A percentile compares a stretch with the other conserved stretches of the same genome.
These are phyloP conservation scores for Eucalyptus lansdowneana DNA, from an alignment of 345 rosid species.

Conservation along the genomic window DNA sequence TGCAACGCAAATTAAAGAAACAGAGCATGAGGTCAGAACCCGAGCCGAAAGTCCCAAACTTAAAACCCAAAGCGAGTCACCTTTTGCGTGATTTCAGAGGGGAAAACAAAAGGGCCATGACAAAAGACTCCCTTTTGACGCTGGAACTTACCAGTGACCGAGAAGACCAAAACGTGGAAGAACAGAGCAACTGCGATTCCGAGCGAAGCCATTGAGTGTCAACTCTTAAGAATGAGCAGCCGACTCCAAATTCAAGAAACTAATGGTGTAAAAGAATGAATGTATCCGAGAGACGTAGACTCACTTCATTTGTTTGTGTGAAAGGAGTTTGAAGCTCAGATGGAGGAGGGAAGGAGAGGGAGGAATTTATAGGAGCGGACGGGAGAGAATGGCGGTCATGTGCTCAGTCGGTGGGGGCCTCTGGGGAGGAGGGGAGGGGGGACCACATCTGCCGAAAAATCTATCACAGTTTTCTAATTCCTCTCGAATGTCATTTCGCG, in stretches of 20 bases:
- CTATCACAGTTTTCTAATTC: background rate
- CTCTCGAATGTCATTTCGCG: too few species aligned
- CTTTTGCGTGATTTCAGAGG: background rate
- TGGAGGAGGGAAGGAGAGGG: background rate
- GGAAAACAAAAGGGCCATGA: background rate
- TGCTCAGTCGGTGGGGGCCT: too few species aligned
- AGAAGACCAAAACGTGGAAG: background rate
- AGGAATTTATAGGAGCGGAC: too few species aligned
- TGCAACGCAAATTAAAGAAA: background rate
- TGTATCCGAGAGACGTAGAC: background rate
- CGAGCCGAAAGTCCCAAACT: background rate
- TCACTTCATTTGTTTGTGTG: background rate
- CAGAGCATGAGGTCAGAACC: background rate
- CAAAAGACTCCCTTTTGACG: background rate
- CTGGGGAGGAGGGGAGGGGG: too few species aligned
- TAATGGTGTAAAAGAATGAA: background rate
- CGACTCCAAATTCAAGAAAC: background rate
- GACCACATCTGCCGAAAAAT: background rate
- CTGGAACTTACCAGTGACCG: background rate
- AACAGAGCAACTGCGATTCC: background rate
- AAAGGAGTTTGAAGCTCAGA: background rate
- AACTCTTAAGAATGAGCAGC: background rate
- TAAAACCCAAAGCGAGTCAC: background rate
- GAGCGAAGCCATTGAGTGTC: background rate
- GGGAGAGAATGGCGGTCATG: too few species aligned